Conservation (phyloP, 2,329 filamentous ascomycete genomes). For the Emericellopsis atlantica region DNA sequence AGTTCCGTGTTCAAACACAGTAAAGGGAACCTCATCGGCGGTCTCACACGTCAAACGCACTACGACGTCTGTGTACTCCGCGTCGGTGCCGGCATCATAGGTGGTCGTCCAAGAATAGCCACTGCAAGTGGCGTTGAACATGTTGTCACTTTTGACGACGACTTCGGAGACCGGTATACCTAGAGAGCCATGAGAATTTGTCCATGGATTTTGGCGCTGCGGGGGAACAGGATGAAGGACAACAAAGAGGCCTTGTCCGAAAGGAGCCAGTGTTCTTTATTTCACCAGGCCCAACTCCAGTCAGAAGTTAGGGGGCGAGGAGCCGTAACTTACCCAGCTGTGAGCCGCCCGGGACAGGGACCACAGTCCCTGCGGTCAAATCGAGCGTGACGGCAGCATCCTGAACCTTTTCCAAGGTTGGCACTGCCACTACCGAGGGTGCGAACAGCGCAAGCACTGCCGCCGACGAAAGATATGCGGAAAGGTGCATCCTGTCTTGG, state of each 20-base stretch:
- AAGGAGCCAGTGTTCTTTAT: not conserved
- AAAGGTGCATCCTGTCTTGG: no score
- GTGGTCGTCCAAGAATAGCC: conserved; percentile 1
- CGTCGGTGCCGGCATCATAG: not conserved
- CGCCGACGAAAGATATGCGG: not conserved
- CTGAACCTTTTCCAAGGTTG: not conserved
- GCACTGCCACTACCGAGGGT: not conserved
- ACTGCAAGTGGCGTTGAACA: not conserved
- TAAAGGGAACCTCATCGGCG: not conserved
- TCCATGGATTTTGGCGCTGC: not conserved
- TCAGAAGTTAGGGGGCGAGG: not conserved
- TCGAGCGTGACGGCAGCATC: not conserved
- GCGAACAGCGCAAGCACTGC: not conserved
- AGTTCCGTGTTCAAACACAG: not conserved
- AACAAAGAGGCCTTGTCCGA: not conserved
- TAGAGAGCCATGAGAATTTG: not conserved
- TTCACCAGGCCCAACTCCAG: not conserved
- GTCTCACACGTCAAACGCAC: not conserved
- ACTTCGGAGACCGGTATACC: not conserved
- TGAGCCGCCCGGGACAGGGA: not conserved
- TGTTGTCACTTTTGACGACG: not conserved
- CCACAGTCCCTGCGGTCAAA: not conserved
- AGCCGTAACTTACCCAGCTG: not conserved
- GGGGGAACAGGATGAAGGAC: not conserved
- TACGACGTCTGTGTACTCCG: not conserved